phyloP scores from a whole-genome alignment of 2,329 filamentous ascomycete genomes.

The Thermoascus crustaceus region DNA sequence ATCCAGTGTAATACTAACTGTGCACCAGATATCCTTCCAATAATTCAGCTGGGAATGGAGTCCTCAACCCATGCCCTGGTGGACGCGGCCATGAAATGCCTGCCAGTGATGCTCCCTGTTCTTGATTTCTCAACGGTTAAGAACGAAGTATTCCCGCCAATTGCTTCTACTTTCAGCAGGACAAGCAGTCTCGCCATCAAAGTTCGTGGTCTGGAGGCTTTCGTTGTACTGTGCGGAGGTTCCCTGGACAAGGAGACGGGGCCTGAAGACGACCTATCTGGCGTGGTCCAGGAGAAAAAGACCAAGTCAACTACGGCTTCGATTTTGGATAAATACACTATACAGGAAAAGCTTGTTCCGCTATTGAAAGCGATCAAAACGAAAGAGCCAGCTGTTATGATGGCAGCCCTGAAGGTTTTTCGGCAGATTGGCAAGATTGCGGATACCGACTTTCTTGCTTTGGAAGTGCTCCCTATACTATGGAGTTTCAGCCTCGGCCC shows the following conservation, averaged over 20 bases:
- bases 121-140: constrained; percentile 96
- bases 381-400: constrained; percentile 95
- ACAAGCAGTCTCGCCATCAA: constrained; percentile 94
- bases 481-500: constrained; percentile 92
- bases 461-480: constrained; percentile 80
- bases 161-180: constrained; percentile 82
- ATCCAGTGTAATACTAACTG: constrained; percentile 14
- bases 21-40: constrained; percentile 68
- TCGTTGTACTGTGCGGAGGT: constrained; percentile 82
- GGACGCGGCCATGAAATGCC: constrained; percentile 70
- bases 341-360: constrained; percentile 94
- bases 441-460: constrained; percentile 83
- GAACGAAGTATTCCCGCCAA: constrained; percentile 88
- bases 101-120: constrained; percentile 73
- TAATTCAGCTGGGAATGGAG: constrained; percentile 75
- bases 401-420: constrained; percentile 79
- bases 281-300: constrained; percentile 44
- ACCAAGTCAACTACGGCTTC: constrained; percentile 60
- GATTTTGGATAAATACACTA: constrained; percentile 92
- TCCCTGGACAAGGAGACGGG: constrained; percentile 41
- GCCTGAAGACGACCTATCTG: constrained; percentile 64
- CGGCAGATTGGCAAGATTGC: constrained; percentile 72
- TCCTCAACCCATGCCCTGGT: constrained; percentile 84
- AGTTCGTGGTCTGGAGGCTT: constrained; percentile 81
- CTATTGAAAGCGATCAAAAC: constrained; percentile 90